Percentiles rank a stretch among this genome's conserved stretches.
phyloP scores from a whole-genome alignment of 768 basidiomycete genomes.

The Neoboletus magnificus region DNA sequence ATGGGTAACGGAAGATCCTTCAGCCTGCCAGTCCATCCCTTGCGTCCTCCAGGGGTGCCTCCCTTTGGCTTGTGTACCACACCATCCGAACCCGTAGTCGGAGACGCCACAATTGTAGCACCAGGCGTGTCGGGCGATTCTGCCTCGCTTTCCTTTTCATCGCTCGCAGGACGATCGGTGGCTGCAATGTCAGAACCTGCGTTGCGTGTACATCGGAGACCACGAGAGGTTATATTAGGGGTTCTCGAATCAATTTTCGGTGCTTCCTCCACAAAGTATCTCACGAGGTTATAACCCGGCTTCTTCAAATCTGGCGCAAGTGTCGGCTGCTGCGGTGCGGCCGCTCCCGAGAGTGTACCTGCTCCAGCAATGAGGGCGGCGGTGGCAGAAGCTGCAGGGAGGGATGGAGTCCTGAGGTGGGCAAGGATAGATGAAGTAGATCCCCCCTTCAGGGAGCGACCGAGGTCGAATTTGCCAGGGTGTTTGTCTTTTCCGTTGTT shows the following conservation, averaged over 20 bases:
- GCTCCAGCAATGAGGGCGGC: slow-evolving; percentile 72
- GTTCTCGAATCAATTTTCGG: not conserved
- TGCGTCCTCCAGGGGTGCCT: slow-evolving; percentile 14
- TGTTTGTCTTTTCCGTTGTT: not conserved
- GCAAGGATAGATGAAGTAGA: slow-evolving; percentile 28
- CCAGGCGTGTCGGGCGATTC: slow-evolving; percentile 17
- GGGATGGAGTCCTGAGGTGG: slow-evolving; percentile 16
- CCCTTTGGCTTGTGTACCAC: not conserved
- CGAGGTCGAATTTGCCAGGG: slow-evolving; percentile 7
- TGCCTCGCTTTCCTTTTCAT: slow-evolving; percentile 6
- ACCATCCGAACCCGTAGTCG: slow-evolving; percentile 8
- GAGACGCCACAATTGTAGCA: slow-evolving; percentile 15
- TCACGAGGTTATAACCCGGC: slow-evolving; percentile 63
- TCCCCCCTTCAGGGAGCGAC: slow-evolving; percentile 16
- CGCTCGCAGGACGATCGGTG: not conserved
- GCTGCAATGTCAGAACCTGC: slow-evolving; percentile 9
- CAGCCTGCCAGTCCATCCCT: slow-evolving; percentile 37
- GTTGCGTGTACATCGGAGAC: slow-evolving; percentile 9
- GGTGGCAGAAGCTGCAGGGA: slow-evolving; percentile 19
- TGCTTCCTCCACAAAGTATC: slow-evolving; percentile 38
- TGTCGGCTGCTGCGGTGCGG: slow-evolving; percentile 46
- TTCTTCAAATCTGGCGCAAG: slow-evolving; percentile 57
- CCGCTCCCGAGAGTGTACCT: slow-evolving; percentile 58
- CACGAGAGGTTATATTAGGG: not conserved
- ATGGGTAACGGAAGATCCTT: slow-evolving; percentile 39